These are phyloP conservation scores for Penicillium sp. DNA, from an alignment of 2,329 filamentous ascomycete species.

Conservation along the genomic window DNA sequence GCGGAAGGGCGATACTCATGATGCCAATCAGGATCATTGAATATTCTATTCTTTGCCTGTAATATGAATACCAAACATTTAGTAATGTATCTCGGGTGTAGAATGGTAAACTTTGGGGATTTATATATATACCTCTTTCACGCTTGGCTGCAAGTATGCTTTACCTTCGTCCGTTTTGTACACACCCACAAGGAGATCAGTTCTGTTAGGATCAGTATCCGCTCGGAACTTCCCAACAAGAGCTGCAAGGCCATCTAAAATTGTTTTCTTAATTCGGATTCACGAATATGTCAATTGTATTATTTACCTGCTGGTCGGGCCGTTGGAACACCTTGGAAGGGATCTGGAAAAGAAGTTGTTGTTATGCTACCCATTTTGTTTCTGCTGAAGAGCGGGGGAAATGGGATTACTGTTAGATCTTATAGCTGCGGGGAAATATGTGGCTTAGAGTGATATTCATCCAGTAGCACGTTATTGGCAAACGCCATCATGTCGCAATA, in stretches of 20 bases:
- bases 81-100: neutral
- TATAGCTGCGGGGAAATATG: neutral
- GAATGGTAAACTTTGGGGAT: neutral
- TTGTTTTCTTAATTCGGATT: neutral
- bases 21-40: conserved; percentile 16
- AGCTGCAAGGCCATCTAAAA: conserved; percentile 7
- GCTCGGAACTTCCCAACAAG: conserved; percentile 2
- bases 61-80: neutral
- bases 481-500: conserved; percentile 9
- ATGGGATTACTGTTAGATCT: neutral
- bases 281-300: neutral
- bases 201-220: conserved; percentile 11
- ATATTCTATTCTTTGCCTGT: conserved; percentile 14
- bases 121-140: conserved; percentile 9
- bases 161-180: conserved; percentile 18
- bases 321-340: conserved; percentile 12
- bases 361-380: conserved; percentile 14
- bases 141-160: conserved; percentile 11
- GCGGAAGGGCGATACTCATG: conserved; percentile 15
- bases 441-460: neutral
- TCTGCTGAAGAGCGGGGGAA: neutral
- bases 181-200: conserved; percentile 15
- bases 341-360: conserved; percentile 12
- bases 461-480: neutral
- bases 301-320: conserved; percentile 7